Conservation (phyloP, 305 asterid species). For the Solanum hybrid region DNA sequence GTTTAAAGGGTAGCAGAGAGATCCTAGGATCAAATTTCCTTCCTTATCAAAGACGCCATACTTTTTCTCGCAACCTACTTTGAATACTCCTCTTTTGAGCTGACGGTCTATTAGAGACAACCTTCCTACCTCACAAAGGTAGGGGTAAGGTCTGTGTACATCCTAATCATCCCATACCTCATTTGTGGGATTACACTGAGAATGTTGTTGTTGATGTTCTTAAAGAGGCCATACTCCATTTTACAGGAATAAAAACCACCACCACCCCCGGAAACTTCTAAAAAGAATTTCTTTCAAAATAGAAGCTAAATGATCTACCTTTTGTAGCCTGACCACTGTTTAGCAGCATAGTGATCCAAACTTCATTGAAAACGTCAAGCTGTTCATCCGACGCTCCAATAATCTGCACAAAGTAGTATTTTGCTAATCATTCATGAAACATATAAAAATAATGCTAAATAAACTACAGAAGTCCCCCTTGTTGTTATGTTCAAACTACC, state of each 20-base stretch:
- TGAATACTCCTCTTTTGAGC: background rate
- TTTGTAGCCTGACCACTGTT: conserved; percentile 37
- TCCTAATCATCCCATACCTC: background rate
- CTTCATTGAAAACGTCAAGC: conserved; percentile 73
- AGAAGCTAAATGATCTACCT: conserved; percentile 31
- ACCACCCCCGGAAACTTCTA: background rate
- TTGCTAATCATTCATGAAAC: background rate
- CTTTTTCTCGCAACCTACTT: background rate
- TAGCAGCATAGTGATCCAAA: conserved; percentile 53
- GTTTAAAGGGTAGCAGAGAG: background rate
- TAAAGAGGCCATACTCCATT: background rate
- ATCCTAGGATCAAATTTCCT: background rate
- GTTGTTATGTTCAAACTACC: conserved; percentile 28
- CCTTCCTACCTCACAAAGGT: background rate
- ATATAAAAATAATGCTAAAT: background rate
- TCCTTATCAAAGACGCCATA: background rate
- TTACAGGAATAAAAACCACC: background rate
- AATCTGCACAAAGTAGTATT: conserved; percentile 33
- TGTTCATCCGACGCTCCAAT: conserved; percentile 98
- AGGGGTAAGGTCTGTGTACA: background rate
- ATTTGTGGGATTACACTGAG: background rate
- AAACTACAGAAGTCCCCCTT: background rate
- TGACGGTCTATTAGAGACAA: background rate
- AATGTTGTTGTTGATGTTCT: background rate
- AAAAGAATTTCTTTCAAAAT: background rate